Evolutionary conservation across 805 yeast genomes (phyloP), one percentile per base, ranked within the genome.

Genomic region (Wickerhamomyces silvicola): DNA sequence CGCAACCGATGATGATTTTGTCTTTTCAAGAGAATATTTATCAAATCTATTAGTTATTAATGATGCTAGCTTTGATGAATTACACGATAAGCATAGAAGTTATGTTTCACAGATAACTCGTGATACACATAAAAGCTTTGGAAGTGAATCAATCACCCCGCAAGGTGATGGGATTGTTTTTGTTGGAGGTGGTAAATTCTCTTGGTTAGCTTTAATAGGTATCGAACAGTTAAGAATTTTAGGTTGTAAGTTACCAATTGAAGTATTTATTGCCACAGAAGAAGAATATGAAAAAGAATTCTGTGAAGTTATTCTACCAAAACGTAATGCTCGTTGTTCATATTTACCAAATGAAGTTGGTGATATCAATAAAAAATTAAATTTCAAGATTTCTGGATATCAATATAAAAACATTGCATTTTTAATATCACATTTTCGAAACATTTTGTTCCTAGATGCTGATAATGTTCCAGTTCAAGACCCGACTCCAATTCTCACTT

Each of bases 181-280:
- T 49, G 86, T 81, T 22, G 88, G 87, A 14, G 92, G 92, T 25
- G 84, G 84, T 4, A 72, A 70, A 41, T 80, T 76, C 55, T 77
- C 81, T 40, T 82, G 88, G 73, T 65, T 78, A 37, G 69, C 84
- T 11, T 56, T 81, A 24, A 60, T 79, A 15, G 74, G 81, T 7
- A 68, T 82, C 32, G 71, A 71, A 44, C 70, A 77, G 42, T 54
- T 82, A 27, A 60, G 88, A 41, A 65, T 71, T n/a, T 52, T 70
- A 8, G 83, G 85, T 8, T 70, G 76, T n/a, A 56, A 56, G 7
- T 52, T 76, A 17, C 92, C 94, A 0, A 72, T 82, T 20, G 92
- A 82, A 60, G 77, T 82, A 7, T 68, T 80, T 43, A 69, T 82
- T 46, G 85, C 86, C 2, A 62, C 67, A 30, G 56, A 66, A 28